Base-by-base conservation (phyloP, 2,329 filamentous ascomycete species). In the Penicillium brevicompactum region DNA sequence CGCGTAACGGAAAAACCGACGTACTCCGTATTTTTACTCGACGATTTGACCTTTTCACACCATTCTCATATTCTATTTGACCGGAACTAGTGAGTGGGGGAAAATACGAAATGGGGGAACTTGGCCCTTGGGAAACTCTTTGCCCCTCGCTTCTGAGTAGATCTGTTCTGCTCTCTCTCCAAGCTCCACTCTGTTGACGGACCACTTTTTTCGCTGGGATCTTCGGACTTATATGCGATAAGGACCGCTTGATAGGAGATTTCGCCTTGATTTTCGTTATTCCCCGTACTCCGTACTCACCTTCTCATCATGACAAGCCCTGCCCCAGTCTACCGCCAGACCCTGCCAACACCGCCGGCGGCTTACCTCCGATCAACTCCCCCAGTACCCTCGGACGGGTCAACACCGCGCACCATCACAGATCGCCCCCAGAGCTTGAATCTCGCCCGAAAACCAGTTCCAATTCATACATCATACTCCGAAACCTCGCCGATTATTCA, bases 361-460 rank as follows among this genome's bases (percentile, higher is more conserved):
- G 75, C 75, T 57, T 77, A 78, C 60, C 67, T 76, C 58, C 67
- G 70, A 58, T 70, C 74, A 46, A 71, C 74, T 51, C 67, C 72
- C 57, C 67, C 72, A 34, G 61, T 67, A 38, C 60, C 65, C 46
- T 49, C 64, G 27, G 61, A 62, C 53, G 65, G 61, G 56, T 45
- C 55, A 37, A 60, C 60, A 14, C 67, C 68, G 47, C 66, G 63
- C 49, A 62, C 64, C 38, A 63, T 60, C 16, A 60, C 66, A 3
- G 55, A 62, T 41, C 59, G 47, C 13, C 62, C 62, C 18, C 51
- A 58, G 44, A 64, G 49, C 21, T 57, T 64, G 53, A 57, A 37
- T 18, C 51, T 70, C 18, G 49, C 58, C 24, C 66, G 72, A 41
- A 74, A 72, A 46, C 58, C 68, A 1, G 14, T 68, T 4, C 51